These are phyloP conservation scores for Tinospora cordifolia DNA, from an alignment of 164 flowering plant species.

Conservation along the genomic window DNA sequence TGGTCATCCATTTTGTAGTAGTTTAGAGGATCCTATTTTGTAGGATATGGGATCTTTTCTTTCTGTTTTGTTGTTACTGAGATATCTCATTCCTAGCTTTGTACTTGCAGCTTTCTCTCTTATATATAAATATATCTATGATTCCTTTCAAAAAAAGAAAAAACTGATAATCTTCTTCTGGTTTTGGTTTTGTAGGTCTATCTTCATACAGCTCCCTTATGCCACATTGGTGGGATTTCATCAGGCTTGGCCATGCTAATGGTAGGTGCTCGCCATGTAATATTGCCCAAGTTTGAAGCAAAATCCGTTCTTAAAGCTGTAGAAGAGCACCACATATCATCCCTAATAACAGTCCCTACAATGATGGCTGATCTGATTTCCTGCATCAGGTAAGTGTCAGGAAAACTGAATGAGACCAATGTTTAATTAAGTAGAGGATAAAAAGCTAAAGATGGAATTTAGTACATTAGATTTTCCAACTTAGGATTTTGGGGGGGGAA, in stretches of 20 bases:
- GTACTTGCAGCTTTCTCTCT: no score
- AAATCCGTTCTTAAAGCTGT: constrained; percentile 47
- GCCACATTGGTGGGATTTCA: constrained; percentile 94
- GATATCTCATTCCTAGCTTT: no score
- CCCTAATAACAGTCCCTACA: constrained; percentile 77
- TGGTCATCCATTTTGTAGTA: no score
- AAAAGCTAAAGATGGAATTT: not conserved
- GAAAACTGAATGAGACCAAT: not conserved
- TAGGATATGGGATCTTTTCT: no score
- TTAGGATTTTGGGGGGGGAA: not conserved
- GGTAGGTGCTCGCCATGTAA: constrained; percentile 74
- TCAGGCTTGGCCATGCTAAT: constrained; percentile 87
- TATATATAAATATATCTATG: no score
- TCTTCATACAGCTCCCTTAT: constrained; percentile 86
- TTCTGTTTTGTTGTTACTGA: no score
- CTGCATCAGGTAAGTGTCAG: constrained; percentile 36
- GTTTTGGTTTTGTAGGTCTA: constrained; percentile 51
- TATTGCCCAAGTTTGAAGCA: constrained; percentile 73
- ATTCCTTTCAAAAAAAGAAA: no score
- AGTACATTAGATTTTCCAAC: no score
- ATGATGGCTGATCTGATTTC: constrained; percentile 75
- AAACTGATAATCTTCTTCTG: not conserved
- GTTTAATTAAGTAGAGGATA: not conserved
- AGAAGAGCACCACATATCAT: constrained; percentile 51
- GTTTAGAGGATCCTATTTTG: no score